Evolutionary conservation across 441 rosid genomes (phyloP).

Genomic region (Populus trichocarpa): DNA sequence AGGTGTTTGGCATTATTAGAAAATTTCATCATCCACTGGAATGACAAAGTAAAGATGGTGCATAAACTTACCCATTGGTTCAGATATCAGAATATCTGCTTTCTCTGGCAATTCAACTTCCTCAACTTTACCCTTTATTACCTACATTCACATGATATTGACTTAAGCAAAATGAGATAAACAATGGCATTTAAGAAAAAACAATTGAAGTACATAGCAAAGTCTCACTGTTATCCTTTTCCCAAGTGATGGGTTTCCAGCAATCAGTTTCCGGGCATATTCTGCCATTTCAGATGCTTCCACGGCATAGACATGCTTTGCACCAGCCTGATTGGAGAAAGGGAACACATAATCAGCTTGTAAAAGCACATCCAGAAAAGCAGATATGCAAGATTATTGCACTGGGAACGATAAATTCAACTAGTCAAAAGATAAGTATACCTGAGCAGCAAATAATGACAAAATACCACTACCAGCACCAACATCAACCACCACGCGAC

Average conservation of each 20-base stretch:
- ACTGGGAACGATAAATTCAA: slow-evolving; percentile 4
- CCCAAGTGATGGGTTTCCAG: slow-evolving; percentile 76
- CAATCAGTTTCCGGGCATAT: slow-evolving; percentile 87
- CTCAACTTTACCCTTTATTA: slow-evolving; percentile 92
- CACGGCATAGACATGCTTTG: slow-evolving; percentile 95
- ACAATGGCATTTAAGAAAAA: slow-evolving; percentile 3
- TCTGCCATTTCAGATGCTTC: slow-evolving; percentile 99
- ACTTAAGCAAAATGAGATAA: slow-evolving; percentile 22
- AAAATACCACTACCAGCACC: slow-evolving; percentile 99
- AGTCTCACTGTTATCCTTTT: slow-evolving; percentile 79
- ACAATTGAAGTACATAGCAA: slow-evolving; percentile 7
- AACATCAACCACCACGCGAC: slow-evolving; percentile 88
- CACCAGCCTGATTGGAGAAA: slow-evolving; percentile 71
- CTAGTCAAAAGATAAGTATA: slow-evolving; percentile 14
- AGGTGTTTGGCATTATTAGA: not conserved
- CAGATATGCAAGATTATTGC: slow-evolving; percentile 5
- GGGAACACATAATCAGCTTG: slow-evolving; percentile 14
- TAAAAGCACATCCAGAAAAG: not conserved
- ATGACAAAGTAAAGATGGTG: slow-evolving; percentile 12
- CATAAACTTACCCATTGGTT: slow-evolving; percentile 80
- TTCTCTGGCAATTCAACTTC: slow-evolving; percentile 91
- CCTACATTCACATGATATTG: slow-evolving; percentile 38
- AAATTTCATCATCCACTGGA: slow-evolving; percentile 3
- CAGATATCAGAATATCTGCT: slow-evolving; percentile 95
- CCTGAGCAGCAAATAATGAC: slow-evolving; percentile 97